A percentile compares a stretch with the other conserved stretches of the same genome.
phyloP scores from a whole-genome alignment of 176 grass and related monocot genomes.

The Carex scoparia region DNA sequence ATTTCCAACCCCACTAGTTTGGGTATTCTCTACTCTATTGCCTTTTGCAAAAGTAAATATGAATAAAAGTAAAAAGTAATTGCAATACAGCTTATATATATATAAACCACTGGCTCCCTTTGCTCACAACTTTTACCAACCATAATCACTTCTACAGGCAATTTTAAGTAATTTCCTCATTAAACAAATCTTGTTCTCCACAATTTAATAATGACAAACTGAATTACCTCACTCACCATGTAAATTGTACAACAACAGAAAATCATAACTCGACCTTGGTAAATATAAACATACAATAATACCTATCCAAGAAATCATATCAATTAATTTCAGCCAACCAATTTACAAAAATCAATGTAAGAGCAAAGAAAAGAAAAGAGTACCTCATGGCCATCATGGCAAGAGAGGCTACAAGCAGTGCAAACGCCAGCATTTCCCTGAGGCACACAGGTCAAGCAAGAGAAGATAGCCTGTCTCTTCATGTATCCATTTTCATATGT shows the following conservation, averaged over 20 bases:
- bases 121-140: background rate
- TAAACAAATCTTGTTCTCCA: background rate
- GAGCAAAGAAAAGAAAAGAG: background rate
- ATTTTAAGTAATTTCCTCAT: background rate
- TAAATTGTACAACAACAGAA: background rate
- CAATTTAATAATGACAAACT: background rate
- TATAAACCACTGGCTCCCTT: background rate
- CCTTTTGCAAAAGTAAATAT: background rate
- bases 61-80: background rate
- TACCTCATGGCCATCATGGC: slow-evolving; percentile 98
- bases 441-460: slow-evolving; percentile 89
- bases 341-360: background rate
- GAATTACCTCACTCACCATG: background rate
- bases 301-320: background rate
- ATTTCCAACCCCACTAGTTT: background rate
- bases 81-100: background rate
- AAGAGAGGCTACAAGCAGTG: slow-evolving; percentile 85
- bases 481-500: slow-evolving; percentile 77
- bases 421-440: slow-evolving; percentile 70
- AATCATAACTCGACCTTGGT: background rate
- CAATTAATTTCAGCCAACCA: background rate
- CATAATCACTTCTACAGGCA: background rate
- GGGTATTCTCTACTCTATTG: background rate
- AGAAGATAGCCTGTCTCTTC: slow-evolving; percentile 97
- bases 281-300: background rate